Base-by-base conservation (phyloP, 495 filamentous ascomycete genomes). In the Talaromyces wortmannii region DNA sequence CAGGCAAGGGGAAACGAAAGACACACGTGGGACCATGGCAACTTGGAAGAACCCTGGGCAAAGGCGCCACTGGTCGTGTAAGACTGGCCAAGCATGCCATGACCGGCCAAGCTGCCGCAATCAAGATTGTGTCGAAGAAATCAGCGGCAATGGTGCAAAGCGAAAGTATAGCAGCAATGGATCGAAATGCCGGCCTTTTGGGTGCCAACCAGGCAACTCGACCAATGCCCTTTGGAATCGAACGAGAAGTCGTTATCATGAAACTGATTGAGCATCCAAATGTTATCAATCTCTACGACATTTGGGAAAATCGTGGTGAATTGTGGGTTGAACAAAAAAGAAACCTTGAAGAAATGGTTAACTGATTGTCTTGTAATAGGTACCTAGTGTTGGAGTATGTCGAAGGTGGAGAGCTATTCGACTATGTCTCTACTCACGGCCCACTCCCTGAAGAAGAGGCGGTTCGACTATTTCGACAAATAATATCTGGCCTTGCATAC, bases 331-430 rank as follows among this genome's bases (percentile, higher is more conserved):
- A 31, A 52, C 13, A 32, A 7, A 18, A 50, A 16, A 16, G 1
- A 0, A 18, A n/a, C 17, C 23, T 32, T 40, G 5, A 18, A 7
- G 4, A 15, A 7, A 16, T 18, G 23, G 23, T 2, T 23, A 23
- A 23, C 32, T 48, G 7, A 17, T 11, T 52, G 15, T 52, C 59
- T 5, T 46, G 10, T 36, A 30, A 31, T 30, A 97, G 92, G 40
- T 98, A 96, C 66, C 80, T 99, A n/a, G 88, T 97, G 4, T 81
- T 97, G n/a, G 94, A 99, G 65, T 95, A 90, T 57, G 85, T 96
- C 36, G 83, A 95, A 63, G 86, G 89, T 45, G 92, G 92, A 23
- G 94, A 99, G 61, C 78, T 99, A 13, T 96, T 95, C 60, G 76
- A 86, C 13, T 89, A 92, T 61, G 85, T 97, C 51, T 82, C 80